These are phyloP conservation scores for Beauveria caledonica DNA, from an alignment of 2,329 filamentous ascomycete genomes.

Conservation along the genomic window DNA sequence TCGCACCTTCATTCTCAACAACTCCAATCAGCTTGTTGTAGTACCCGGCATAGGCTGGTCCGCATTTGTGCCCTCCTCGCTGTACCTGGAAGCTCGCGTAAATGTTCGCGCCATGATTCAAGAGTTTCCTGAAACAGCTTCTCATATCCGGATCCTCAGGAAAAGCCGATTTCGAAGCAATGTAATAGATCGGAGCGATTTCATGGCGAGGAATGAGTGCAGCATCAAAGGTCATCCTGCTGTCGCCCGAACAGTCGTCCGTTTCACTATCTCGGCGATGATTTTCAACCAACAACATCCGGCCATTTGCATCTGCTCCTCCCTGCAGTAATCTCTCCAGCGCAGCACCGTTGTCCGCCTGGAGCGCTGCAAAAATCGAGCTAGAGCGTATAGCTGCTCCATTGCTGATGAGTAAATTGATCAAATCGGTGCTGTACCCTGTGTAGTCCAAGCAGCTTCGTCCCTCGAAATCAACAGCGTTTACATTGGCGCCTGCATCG, in stretches of 20 bases:
- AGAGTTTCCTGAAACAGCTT: background rate
- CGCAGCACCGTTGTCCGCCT: background rate
- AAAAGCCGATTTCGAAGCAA: background rate
- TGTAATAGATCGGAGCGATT: background rate
- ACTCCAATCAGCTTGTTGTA: background rate
- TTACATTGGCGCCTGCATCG: conserved; percentile 7
- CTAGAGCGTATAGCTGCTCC: background rate
- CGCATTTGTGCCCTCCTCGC: background rate
- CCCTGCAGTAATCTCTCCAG: background rate
- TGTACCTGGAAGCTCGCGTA: background rate
- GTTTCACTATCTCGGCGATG: background rate
- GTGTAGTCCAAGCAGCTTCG: conserved; percentile 12
- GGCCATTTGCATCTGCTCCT: background rate
- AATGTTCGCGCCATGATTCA: background rate
- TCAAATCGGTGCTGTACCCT: conserved; percentile 1
- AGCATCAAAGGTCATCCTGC: background rate
- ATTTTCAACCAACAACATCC: background rate
- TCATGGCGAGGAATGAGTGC: background rate
- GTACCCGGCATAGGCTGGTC: background rate
- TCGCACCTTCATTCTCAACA: no score
- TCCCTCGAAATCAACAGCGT: conserved; percentile 8
- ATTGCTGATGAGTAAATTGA: conserved; percentile 1
- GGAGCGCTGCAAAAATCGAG: conserved; percentile 9
- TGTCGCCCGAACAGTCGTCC: background rate
- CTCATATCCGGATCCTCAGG: background rate